A percentile compares a stretch with the other conserved stretches of the same genome.
Evolutionary conservation across 805 yeast species (phyloP).

Genomic region (Isabelozyma rhagii): DNA sequence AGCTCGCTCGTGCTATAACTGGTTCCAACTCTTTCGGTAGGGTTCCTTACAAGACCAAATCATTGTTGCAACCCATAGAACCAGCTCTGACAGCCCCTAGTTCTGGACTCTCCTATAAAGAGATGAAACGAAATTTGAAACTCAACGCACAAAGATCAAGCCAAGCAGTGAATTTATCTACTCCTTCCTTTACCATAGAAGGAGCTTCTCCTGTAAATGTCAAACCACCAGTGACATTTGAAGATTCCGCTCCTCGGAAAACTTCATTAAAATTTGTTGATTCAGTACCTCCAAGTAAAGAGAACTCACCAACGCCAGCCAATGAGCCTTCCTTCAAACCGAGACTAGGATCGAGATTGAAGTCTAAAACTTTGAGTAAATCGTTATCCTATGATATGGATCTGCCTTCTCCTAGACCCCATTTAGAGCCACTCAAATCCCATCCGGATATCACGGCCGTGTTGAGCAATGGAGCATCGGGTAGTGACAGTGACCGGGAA

Average conservation of each 20-base stretch:
- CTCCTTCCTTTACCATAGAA: neutral
- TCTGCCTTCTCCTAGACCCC: slow-evolving; percentile 13
- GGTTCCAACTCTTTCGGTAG: slow-evolving; percentile 40
- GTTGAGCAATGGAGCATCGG: neutral
- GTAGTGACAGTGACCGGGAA: neutral
- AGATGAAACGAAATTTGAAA: slow-evolving; percentile 26
- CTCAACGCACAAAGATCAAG: slow-evolving; percentile 11
- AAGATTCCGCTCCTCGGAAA: slow-evolving; percentile 17
- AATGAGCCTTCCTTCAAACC: neutral
- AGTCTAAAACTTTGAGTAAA: slow-evolving; percentile 19
- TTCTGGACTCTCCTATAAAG: slow-evolving; percentile 27
- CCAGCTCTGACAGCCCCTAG: slow-evolving; percentile 4
- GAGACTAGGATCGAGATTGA: neutral
- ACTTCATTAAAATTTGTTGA: slow-evolving; percentile 29
- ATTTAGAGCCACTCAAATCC: slow-evolving; percentile 33
- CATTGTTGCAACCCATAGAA: slow-evolving; percentile 33
- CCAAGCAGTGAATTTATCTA: slow-evolving; percentile 1
- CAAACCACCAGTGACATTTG: neutral
- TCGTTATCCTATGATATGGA: slow-evolving; percentile 39
- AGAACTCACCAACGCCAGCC: slow-evolving; percentile 7
- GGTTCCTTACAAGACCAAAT: slow-evolving; percentile 41
- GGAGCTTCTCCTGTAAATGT: slow-evolving; percentile 5
- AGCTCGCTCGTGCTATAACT: slow-evolving; percentile 38
- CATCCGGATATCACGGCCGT: slow-evolving; percentile 30
- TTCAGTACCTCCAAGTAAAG: slow-evolving; percentile 13